phyloP scores from a whole-genome alignment of 306 rosid species.

The Arachis stenosperma region DNA sequence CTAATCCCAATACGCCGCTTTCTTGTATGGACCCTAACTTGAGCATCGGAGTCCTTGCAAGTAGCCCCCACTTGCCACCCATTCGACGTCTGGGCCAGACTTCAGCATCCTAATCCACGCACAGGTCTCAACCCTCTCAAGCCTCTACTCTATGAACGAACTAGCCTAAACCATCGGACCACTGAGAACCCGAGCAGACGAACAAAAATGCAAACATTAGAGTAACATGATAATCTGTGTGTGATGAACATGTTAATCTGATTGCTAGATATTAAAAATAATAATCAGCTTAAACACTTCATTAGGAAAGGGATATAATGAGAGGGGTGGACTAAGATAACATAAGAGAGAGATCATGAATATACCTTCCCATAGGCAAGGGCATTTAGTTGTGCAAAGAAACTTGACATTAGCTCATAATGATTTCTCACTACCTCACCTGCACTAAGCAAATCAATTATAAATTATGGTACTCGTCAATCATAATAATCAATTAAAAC shows the following conservation, averaged over 20 bases:
- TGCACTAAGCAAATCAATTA: conserved; percentile 34
- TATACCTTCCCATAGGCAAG: conserved; percentile 78
- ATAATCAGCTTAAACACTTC: not conserved
- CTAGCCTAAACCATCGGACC: no score
- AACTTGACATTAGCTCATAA: conserved; percentile 87
- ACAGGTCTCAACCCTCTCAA: no score
- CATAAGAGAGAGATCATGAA: not conserved
- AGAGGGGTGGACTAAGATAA: not conserved
- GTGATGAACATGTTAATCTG: not conserved
- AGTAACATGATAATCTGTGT: not conserved
- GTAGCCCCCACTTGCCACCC: no score
- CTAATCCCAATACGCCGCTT: no score
- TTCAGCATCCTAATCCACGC: no score
- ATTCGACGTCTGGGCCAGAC: no score
- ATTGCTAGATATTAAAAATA: conserved; percentile 3
- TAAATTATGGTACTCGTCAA: conserved; percentile 9
- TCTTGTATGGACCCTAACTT: no score
- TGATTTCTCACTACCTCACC: conserved; percentile 91
- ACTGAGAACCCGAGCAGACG: no score
- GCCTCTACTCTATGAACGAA: no score
- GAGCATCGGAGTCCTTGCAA: no score
- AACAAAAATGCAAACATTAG: not conserved
- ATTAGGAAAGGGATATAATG: not conserved
- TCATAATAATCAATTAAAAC: conserved; percentile 22
- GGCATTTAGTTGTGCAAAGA: conserved; percentile 90